These are phyloP conservation scores for Blakeslea trispora DNA, from an alignment of 371 early-diverging fungal species.

Conservation along the genomic window DNA sequence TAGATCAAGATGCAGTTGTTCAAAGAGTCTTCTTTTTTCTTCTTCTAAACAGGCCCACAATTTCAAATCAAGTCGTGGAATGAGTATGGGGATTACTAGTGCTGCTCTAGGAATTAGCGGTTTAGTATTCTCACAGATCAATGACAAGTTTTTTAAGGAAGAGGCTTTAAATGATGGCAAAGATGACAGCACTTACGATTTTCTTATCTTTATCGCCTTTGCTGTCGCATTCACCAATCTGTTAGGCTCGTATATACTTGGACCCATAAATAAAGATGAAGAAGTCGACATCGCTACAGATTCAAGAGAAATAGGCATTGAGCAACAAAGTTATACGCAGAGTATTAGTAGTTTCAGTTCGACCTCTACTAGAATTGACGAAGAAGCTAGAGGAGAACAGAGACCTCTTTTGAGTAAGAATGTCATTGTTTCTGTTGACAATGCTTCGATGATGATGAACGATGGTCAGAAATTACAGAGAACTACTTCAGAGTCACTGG, in stretches of 20 bases:
- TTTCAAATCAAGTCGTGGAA: constrained; percentile 44
- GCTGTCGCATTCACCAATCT: constrained; percentile 23
- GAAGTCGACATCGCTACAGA: background rate
- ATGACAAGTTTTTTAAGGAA: constrained; percentile 39
- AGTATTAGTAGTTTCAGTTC: constrained; percentile 25
- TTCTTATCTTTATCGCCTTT: constrained; percentile 37
- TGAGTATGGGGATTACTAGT: constrained; percentile 50
- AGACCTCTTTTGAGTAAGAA: constrained; percentile 16
- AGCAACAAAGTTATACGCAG: constrained; percentile 7
- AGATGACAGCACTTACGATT: constrained; percentile 31
- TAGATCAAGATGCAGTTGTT: too few species aligned
- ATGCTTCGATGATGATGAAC: constrained; percentile 6
- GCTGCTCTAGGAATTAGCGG: constrained; percentile 47
- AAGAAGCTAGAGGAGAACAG: constrained; percentile 9
- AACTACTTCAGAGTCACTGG: constrained; percentile 1
- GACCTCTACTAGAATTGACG: constrained; percentile 18
- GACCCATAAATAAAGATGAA: constrained; percentile 5
- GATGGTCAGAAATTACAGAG: background rate
- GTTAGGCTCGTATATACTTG: constrained; percentile 38
- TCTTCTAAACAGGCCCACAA: constrained; percentile 44
- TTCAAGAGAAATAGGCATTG: background rate
- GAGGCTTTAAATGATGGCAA: constrained; percentile 16
- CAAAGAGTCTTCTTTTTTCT: too few species aligned
- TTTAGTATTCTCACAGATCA: constrained; percentile 49
- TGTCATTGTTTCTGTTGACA: constrained; percentile 10